Evolutionary conservation across 805 yeast genomes (phyloP).

Genomic region (Clavispora asparagi): DNA sequence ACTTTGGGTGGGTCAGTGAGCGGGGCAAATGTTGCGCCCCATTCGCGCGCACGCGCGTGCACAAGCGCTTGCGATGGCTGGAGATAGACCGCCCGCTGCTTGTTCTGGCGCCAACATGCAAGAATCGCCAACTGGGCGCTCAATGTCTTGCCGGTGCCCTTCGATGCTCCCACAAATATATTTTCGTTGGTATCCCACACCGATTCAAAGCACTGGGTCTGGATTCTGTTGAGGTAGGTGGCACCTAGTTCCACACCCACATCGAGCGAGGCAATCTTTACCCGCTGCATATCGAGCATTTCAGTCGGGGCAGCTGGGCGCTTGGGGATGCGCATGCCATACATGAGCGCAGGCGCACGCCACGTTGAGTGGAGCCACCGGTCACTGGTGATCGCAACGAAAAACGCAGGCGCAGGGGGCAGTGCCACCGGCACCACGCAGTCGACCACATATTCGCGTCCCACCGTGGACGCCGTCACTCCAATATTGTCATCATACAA

Average conservation of each 20-base stretch:
- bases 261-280: slow-evolving; percentile 40
- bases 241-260: slow-evolving; percentile 24
- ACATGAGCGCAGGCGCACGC: slow-evolving; percentile 55
- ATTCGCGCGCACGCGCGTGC: slow-evolving; percentile 40
- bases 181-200: slow-evolving; percentile 55
- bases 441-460: slow-evolving; percentile 53
- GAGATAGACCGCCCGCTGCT: slow-evolving; percentile 71
- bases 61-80: slow-evolving; percentile 56
- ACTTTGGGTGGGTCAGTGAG: slow-evolving; percentile 51
- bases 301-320: slow-evolving; percentile 60
- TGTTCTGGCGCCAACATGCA: slow-evolving; percentile 64
- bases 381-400: slow-evolving; percentile 69
- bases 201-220: slow-evolving; percentile 63
- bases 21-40: slow-evolving; percentile 47
- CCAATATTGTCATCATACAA: slow-evolving; percentile 53
- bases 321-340: slow-evolving; percentile 51
- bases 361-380: slow-evolving; percentile 78
- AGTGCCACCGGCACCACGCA: slow-evolving; percentile 52
- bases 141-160: slow-evolving; percentile 71
- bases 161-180: slow-evolving; percentile 63
- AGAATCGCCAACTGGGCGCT: slow-evolving; percentile 71
- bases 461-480: slow-evolving; percentile 46
- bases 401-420: slow-evolving; percentile 66
- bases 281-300: slow-evolving; percentile 45
- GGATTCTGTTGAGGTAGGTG: slow-evolving; percentile 58